Conservation (phyloP, 352 stramenopile species). For the Thraustochytrium striatum region DNA sequence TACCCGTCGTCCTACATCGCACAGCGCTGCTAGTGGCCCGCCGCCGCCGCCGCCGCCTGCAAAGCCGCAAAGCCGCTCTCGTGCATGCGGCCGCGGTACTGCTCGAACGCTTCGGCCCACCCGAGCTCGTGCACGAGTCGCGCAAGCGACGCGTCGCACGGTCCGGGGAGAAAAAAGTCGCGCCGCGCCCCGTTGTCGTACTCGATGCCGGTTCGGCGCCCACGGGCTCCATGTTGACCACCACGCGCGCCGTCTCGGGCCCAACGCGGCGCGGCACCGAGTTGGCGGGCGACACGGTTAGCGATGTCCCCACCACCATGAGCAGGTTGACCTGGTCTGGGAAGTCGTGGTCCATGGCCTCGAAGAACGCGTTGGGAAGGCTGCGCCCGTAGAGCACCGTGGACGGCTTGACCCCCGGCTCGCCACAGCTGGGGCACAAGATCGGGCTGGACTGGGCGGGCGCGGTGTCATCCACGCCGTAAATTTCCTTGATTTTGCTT, state of each 20-base stretch:
- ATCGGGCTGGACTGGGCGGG: constrained; percentile 60
- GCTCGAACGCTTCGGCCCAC: not conserved
- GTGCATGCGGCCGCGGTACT: no score
- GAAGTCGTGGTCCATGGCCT: constrained; percentile 59
- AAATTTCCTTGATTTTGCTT: constrained; percentile 66
- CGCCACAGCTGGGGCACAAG: constrained; percentile 57
- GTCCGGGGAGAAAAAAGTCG: not conserved
- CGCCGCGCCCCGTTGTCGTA: not conserved
- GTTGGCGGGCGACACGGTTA: constrained; percentile 37
- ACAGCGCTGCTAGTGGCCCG: not conserved
- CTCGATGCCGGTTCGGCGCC: not conserved
- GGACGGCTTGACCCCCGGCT: constrained; percentile 62
- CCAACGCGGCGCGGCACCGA: not conserved
- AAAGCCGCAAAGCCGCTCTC: no score
- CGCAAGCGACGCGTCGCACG: not conserved
- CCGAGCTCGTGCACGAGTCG: not conserved
- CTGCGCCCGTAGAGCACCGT: constrained; percentile 65
- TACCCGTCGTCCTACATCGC: constrained; percentile 1
- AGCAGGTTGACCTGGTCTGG: constrained; percentile 59
- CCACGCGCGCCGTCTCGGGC: not conserved
- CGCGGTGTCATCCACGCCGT: constrained; percentile 55
- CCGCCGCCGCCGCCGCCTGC: no score
- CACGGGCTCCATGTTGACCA: constrained; percentile 45
- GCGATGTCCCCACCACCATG: constrained; percentile 56
- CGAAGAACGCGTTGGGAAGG: constrained; percentile 61